phyloP scores from a whole-genome alignment of 163 green algal genomes.

The Smithsoniella earleae region DNA sequence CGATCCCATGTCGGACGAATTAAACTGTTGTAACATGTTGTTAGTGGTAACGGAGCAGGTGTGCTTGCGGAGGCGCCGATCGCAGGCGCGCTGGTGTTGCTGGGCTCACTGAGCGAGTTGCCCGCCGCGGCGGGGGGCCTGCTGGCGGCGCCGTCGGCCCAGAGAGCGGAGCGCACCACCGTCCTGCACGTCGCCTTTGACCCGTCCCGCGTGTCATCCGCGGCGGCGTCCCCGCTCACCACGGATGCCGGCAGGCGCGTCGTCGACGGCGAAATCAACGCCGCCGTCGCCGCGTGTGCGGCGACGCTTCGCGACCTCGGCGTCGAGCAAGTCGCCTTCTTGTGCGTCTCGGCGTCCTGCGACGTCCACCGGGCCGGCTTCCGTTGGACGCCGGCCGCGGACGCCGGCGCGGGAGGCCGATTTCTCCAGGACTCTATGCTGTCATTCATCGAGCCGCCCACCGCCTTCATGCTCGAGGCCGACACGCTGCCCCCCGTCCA shows the following conservation, averaged over 20 bases:
- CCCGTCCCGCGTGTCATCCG: neutral
- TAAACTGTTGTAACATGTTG: too few species aligned
- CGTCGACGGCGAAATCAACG: neutral
- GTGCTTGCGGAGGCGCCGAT: constrained; percentile 19
- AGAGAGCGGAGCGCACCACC: neutral
- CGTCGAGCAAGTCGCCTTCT: constrained; percentile 49
- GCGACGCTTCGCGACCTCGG: constrained; percentile 33
- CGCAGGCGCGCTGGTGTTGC: constrained; percentile 51
- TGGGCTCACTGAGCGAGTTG: constrained; percentile 44
- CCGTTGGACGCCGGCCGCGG: neutral
- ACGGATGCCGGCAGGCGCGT: neutral
- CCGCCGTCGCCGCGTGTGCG: constrained; percentile 18
- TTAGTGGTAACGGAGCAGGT: too few species aligned
- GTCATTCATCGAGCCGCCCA: constrained; percentile 48
- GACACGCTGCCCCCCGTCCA: constrained; percentile 32
- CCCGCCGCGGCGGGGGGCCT: constrained; percentile 11
- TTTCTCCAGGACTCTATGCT: constrained; percentile 50
- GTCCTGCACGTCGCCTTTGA: neutral
- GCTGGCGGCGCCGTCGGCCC: neutral
- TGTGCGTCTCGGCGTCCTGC: constrained; percentile 34
- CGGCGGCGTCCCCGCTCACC: neutral
- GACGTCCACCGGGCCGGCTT: constrained; percentile 12
- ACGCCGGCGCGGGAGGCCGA: neutral
- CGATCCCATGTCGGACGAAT: too few species aligned
- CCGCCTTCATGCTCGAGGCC: constrained; percentile 26